phyloP scores from a whole-genome alignment of 2,329 filamentous ascomycete genomes.

The Bertia moriformis region DNA sequence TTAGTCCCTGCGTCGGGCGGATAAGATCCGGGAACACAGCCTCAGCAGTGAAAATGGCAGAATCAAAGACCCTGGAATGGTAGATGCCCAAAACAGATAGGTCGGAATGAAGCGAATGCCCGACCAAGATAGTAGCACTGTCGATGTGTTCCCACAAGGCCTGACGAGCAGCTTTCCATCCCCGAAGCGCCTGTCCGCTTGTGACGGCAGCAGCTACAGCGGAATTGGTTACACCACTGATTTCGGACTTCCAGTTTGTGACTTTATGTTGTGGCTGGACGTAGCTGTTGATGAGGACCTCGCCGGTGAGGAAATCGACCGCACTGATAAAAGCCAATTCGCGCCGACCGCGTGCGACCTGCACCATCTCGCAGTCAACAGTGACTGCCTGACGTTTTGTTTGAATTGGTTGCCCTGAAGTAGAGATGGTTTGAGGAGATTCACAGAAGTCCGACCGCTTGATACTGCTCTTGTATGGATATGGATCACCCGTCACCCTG shows the following conservation, averaged over 20 bases:
- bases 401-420: neutral
- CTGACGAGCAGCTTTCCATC: conserved; percentile 25
- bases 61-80: conserved; percentile 27
- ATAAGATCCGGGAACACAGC: conserved; percentile 10
- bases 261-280: conserved; percentile 19
- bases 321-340: conserved; percentile 21
- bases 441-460: neutral
- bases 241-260: conserved; percentile 18
- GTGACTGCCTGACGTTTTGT: conserved; percentile 15
- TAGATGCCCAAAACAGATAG: conserved; percentile 24
- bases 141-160: conserved; percentile 25
- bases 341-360: conserved; percentile 11
- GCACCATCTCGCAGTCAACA: conserved; percentile 33
- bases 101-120: conserved; percentile 29
- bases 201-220: conserved; percentile 15
- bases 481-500: neutral
- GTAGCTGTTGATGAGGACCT: conserved; percentile 25
- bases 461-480: neutral
- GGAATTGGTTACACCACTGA: conserved; percentile 19
- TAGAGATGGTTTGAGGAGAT: neutral
- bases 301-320: conserved; percentile 28
- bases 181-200: conserved; percentile 15
- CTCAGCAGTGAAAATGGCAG: conserved; percentile 21
- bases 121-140: conserved; percentile 27
- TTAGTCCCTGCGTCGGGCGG: conserved; percentile 3